Base-by-base conservation (phyloP, 2,329 filamentous ascomycete species). In the Cadophora sp. region DNA sequence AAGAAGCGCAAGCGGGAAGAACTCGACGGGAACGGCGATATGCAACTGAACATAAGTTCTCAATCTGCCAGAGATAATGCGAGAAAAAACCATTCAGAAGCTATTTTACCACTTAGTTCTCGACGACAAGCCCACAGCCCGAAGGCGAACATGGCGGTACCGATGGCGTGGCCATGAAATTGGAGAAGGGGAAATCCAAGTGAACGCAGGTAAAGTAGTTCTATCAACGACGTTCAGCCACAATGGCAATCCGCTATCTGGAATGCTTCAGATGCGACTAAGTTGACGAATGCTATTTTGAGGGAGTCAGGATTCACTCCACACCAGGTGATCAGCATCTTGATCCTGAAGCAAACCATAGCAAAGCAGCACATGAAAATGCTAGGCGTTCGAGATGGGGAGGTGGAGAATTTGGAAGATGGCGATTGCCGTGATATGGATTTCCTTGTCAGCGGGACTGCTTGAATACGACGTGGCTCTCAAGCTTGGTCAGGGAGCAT, bases 131-230 rank as follows among this genome's bases (percentile, higher is more conserved):
- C 70, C 66, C 19, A 70, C 72, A 31, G 68, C 67, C 29, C 58
- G 68, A 34, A 53, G 66, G n/a, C 64, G 67, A 53, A 71, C 68
- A 4, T 74, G 70, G 68, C 29, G 37, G 29, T 72, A 71, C 53
- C 59, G 70, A 29, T 73, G 73, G 72, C 62, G 72, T 22, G 70
- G 71, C 1, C 24, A 37, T n/a, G 72, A 73, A 26, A 73, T 66
- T 51, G 66, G 71, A 29, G 69, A 74, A 62, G 69, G 69, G 9
- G 69, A 69, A 22, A 72, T 69, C 16, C 62, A 73, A 58, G 34
- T 71, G 3, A 24, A 59, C 16, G 72, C 71, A 19, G 68, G 70
- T 43, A 24, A 51, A 48, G 27, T 14, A 5, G 56, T 68, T n/a
- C 48, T 62, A 16, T 46, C 56, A 9, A 67, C 71, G 22, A 69